Evolutionary conservation across 257 asterid genomes (phyloP).

Genomic region (Striga asiatica): DNA sequence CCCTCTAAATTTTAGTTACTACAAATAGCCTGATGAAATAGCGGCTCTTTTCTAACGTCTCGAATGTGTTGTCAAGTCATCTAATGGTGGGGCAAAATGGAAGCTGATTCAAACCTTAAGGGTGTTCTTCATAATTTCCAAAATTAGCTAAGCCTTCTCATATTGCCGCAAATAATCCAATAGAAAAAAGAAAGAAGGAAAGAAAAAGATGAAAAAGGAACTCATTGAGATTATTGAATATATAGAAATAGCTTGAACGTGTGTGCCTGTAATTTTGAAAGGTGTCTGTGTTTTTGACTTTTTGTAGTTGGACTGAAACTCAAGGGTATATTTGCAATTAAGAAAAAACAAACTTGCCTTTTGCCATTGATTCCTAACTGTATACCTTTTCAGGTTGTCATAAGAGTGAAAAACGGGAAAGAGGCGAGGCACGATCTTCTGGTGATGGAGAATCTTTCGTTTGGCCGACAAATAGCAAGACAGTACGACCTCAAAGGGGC

Average conservation of each 20-base stretch:
- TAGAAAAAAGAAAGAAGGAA: too few species aligned
- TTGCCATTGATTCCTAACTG: background rate
- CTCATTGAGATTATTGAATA: too few species aligned
- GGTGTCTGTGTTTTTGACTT: background rate
- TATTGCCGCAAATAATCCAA: too few species aligned
- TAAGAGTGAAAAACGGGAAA: constrained; percentile 56
- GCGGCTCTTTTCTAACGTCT: background rate
- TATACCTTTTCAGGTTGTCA: constrained; percentile 38
- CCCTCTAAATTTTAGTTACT: background rate
- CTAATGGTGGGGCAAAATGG: background rate
- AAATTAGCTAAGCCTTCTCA: background rate
- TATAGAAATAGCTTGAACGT: background rate
- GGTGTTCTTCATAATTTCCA: background rate
- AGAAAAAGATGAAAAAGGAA: too few species aligned
- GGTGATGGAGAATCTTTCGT: constrained; percentile 97
- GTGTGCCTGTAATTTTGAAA: too few species aligned
- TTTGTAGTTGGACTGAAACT: background rate
- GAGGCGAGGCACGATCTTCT: constrained; percentile 72
- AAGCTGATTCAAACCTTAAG: background rate
- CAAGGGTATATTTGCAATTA: background rate
- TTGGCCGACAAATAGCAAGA: constrained; percentile 53
- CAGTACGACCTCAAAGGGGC: constrained; percentile 97
- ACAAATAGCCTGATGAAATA: background rate
- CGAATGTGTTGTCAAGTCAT: background rate
- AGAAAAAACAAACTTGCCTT: background rate